phyloP scores from a whole-genome alignment of 495 filamentous ascomycete species.

The Bathelium albidoporum region DNA sequence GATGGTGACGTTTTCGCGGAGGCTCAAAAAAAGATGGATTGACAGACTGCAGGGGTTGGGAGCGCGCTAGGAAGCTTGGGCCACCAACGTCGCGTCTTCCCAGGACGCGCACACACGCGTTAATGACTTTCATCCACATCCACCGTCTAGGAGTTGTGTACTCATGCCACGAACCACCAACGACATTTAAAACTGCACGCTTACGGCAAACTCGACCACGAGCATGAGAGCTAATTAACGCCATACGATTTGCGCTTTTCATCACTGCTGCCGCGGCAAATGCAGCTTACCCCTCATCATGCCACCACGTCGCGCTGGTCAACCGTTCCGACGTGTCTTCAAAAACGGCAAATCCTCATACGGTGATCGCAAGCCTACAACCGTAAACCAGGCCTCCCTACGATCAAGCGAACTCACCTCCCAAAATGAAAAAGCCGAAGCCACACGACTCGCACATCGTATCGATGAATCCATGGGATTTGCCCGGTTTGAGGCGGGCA shows the following conservation, averaged over 20 bases:
- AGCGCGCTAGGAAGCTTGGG: not conserved
- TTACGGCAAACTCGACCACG: no score
- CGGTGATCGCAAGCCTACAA: slow-evolving; percentile 48
- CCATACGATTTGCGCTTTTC: not conserved
- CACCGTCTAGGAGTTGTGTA: not conserved
- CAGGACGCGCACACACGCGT: not conserved
- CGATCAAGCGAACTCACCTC: slow-evolving; percentile 73
- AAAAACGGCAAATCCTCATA: slow-evolving; percentile 21
- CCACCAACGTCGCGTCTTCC: slow-evolving; percentile 3
- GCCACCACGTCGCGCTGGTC: slow-evolving; percentile 32
- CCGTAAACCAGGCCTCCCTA: slow-evolving; percentile 65
- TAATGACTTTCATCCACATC: not conserved
- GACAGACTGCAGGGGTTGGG: not conserved
- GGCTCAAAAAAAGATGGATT: not conserved
- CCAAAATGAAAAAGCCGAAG: slow-evolving; percentile 76
- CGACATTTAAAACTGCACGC: not conserved
- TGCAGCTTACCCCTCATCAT: slow-evolving; percentile 11
- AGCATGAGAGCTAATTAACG: no score
- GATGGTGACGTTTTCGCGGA: not conserved
- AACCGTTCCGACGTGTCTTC: slow-evolving; percentile 19
- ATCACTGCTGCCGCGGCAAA: not conserved
- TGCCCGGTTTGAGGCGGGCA: slow-evolving; percentile 78
- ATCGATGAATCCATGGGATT: slow-evolving; percentile 97
- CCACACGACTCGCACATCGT: slow-evolving; percentile 66
- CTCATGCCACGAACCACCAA: not conserved